These are phyloP conservation scores for Rugosomyces carneus DNA, from an alignment of 1,284 basidiomycete species.

Conservation along the genomic window DNA sequence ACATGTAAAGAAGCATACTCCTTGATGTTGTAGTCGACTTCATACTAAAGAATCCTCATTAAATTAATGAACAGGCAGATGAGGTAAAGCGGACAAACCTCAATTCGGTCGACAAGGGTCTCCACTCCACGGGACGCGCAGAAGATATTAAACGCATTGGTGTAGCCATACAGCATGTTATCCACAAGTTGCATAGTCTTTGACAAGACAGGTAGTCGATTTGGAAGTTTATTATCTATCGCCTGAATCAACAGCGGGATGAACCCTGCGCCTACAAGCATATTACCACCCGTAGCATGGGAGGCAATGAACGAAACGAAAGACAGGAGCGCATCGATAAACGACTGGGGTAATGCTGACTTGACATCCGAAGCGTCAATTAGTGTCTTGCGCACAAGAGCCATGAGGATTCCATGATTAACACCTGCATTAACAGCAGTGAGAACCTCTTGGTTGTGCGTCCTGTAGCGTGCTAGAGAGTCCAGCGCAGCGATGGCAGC, in stretches of 20 bases:
- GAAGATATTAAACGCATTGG: constrained; percentile 86
- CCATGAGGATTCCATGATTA: constrained; percentile 93
- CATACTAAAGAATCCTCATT: constrained; percentile 41
- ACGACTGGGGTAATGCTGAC: constrained; percentile 68
- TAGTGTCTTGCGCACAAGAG: constrained; percentile 76
- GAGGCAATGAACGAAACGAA: constrained; percentile 88
- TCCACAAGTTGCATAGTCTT: constrained; percentile 91
- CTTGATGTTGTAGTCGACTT: constrained; percentile 64
- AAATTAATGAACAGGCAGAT: constrained; percentile 1
- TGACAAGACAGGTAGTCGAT: constrained; percentile 69
- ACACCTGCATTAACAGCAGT: constrained; percentile 92
- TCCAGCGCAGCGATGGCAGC: constrained; percentile 88
- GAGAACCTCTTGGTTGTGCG: constrained; percentile 81
- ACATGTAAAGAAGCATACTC: constrained; percentile 41
- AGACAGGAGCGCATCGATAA: constrained; percentile 81
- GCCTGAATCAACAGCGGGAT: constrained; percentile 87
- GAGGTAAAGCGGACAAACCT: constrained; percentile 42
- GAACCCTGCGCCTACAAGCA: constrained; percentile 96
- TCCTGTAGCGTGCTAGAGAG: constrained; percentile 81
- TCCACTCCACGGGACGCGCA: constrained; percentile 83
- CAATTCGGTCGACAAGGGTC: constrained; percentile 79
- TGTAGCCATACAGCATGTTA: constrained; percentile 85
- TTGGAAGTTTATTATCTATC: constrained; percentile 69
- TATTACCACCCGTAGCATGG: constrained; percentile 79
- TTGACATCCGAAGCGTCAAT: constrained; percentile 61